phyloP scores from a whole-genome alignment of 148 eudicot species.

The Dysphania ambrosioides region DNA sequence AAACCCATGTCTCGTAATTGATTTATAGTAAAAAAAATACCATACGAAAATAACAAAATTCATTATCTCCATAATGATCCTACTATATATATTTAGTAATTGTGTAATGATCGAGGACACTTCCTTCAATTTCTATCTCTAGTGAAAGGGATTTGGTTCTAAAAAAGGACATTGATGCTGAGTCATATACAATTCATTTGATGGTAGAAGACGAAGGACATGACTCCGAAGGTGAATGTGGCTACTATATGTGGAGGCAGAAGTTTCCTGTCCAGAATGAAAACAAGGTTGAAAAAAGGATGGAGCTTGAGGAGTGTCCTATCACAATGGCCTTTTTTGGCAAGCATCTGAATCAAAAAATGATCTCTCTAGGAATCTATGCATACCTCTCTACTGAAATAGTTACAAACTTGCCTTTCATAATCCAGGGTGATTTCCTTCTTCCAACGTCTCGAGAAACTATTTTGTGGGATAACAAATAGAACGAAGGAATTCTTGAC shows the following conservation, averaged over 20 bases:
- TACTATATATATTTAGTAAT: too few species aligned
- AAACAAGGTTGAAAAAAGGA: constrained; percentile 48
- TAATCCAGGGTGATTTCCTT: constrained; percentile 69
- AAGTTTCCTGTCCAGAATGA: constrained; percentile 51
- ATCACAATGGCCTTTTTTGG: constrained; percentile 66
- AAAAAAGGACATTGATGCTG: constrained; percentile 51
- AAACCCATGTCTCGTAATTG: too few species aligned
- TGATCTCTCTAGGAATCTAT: constrained; percentile 49
- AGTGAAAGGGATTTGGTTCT: constrained; percentile 39
- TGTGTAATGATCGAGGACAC: too few species aligned
- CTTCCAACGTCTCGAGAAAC: constrained; percentile 65
- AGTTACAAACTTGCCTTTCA: constrained; percentile 66
- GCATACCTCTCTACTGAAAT: constrained; percentile 71
- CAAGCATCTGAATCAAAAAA: constrained; percentile 51
- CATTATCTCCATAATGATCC: too few species aligned
- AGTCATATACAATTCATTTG: constrained; percentile 51
- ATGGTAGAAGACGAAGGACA: constrained; percentile 38
- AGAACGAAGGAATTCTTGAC: constrained; percentile 71
- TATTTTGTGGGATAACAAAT: constrained; percentile 52
- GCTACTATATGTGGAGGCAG: constrained; percentile 74
- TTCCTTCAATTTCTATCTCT: too few species aligned
- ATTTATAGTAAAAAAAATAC: too few species aligned
- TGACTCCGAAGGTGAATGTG: constrained; percentile 38
- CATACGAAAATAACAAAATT: too few species aligned
- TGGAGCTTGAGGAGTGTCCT: constrained; percentile 60